These are phyloP conservation scores for Suillus tomentosus DNA, from an alignment of 768 basidiomycete species.

Conservation along the genomic window DNA sequence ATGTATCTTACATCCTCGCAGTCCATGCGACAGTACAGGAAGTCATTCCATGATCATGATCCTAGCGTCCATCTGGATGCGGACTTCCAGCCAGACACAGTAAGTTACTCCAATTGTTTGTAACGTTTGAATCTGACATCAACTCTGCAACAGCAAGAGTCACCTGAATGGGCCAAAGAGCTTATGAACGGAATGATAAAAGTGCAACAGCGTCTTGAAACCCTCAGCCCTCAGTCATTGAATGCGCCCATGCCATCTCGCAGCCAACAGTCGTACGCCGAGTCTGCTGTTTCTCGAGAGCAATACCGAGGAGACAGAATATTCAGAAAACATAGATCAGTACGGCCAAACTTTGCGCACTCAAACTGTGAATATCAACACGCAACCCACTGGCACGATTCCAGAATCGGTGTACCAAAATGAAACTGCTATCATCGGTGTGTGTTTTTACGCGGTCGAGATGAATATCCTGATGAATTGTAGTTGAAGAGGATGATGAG, in stretches of 20 bases:
- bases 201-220: too few relatives aligned
- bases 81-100: too few relatives aligned
- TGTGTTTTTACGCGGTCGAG: conserved; percentile 45
- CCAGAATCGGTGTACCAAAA: conserved; percentile 46
- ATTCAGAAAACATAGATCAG: conserved; percentile 46
- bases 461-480: conserved; percentile 37
- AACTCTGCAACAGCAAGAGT: too few relatives aligned
- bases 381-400: conserved; percentile 66
- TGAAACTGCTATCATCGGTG: conserved; percentile 39
- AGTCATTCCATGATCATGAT: too few relatives aligned
- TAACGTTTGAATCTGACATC: too few relatives aligned
- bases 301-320: conserved; percentile 34
- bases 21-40: too few relatives aligned
- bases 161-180: too few relatives aligned
- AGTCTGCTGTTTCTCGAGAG: conserved; percentile 34
- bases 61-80: too few relatives aligned
- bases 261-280: conserved; percentile 36
- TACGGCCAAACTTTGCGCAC: conserved; percentile 62
- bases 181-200: too few relatives aligned
- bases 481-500: conserved; percentile 39
- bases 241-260: conserved; percentile 31
- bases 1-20: too few relatives aligned
- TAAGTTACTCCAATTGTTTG: too few relatives aligned
- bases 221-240: neutral
- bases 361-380: conserved; percentile 71